Evolutionary conservation across 139 green algal genomes (phyloP).

Genomic region (Deuterostichococcus epilithicus): DNA sequence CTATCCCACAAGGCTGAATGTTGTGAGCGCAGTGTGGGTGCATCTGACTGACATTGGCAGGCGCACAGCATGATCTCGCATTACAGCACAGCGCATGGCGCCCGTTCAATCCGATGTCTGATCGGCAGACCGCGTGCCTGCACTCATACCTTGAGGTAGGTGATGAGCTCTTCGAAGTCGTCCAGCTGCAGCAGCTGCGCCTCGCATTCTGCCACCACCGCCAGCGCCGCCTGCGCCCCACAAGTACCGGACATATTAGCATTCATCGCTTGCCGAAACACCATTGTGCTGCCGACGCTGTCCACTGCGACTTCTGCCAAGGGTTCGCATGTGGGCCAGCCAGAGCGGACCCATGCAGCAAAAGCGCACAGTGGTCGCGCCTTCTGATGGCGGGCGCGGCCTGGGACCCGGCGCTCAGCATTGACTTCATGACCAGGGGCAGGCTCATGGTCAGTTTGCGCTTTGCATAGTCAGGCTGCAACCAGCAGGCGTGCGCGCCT

Average conservation of each 20-base stretch:
- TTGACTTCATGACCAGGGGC: background rate
- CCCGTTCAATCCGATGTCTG: background rate
- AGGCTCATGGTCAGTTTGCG: background rate
- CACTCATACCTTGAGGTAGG: constrained; percentile 67
- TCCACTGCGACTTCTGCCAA: too few species aligned
- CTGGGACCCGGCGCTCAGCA: too few species aligned
- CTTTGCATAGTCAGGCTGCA: background rate
- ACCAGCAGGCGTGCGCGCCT: constrained; percentile 6
- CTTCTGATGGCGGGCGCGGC: too few species aligned
- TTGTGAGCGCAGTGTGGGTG: background rate
- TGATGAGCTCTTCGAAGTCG: constrained; percentile 86
- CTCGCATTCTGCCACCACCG: constrained; percentile 66
- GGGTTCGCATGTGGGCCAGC: too few species aligned
- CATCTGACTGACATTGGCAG: constrained; percentile 14
- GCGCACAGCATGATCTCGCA: background rate
- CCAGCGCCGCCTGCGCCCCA: constrained; percentile 30
- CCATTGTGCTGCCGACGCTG: background rate
- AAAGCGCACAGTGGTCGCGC: too few species aligned
- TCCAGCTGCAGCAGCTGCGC: constrained; percentile 58
- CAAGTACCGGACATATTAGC: background rate
- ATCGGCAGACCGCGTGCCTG: too few species aligned
- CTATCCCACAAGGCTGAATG: background rate
- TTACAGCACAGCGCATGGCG: constrained; percentile 1
- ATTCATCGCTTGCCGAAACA: background rate
- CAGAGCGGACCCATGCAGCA: too few species aligned